Evolutionary conservation across 2,329 filamentous ascomycete species (phyloP).

Genomic region (Colletotrichum lini): DNA sequence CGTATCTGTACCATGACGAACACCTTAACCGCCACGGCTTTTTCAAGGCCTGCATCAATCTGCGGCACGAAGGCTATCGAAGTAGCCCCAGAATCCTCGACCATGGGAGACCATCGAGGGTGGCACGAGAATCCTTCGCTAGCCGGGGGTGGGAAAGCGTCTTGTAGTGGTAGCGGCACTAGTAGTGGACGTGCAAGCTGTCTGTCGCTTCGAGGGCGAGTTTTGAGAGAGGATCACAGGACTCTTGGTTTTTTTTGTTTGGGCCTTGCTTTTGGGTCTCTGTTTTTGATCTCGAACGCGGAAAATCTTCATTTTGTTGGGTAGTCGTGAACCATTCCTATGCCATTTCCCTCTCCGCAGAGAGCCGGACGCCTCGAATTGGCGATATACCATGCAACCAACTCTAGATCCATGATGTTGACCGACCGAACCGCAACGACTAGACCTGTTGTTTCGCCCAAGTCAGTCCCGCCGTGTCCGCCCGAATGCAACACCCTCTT

Average conservation of each 20-base stretch:
- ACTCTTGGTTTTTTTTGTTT: slow-evolving; percentile 49
- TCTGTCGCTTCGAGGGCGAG: slow-evolving; percentile 18
- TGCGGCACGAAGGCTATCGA: slow-evolving; percentile 72
- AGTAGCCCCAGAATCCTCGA: slow-evolving; percentile 70
- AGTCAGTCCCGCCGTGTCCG: slow-evolving; percentile 13
- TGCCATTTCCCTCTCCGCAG: slow-evolving; percentile 44
- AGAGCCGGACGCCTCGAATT: slow-evolving; percentile 64
- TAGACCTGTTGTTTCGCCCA: slow-evolving; percentile 22
- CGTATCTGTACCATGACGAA: slow-evolving; percentile 77
- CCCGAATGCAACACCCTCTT: slow-evolving; percentile 18
- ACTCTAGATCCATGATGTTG: slow-evolving; percentile 45
- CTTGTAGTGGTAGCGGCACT: not conserved
- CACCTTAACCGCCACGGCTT: slow-evolving; percentile 71
- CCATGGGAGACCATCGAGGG: slow-evolving; percentile 55
- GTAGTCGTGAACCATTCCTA: slow-evolving; percentile 44
- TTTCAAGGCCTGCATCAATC: slow-evolving; percentile 71
- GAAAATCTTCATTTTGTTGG: slow-evolving; percentile 44
- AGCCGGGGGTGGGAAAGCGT: slow-evolving; percentile 57
- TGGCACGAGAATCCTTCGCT: slow-evolving; percentile 69
- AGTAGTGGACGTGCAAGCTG: not conserved
- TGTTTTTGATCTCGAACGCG: slow-evolving; percentile 54
- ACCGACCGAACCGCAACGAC: slow-evolving; percentile 44
- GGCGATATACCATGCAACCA: slow-evolving; percentile 45
- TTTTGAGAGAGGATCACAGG: slow-evolving; percentile 24
- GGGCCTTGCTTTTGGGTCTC: not conserved